Base-by-base conservation (phyloP, 176 grass and related monocot species). In the Elymus sibiricus region DNA sequence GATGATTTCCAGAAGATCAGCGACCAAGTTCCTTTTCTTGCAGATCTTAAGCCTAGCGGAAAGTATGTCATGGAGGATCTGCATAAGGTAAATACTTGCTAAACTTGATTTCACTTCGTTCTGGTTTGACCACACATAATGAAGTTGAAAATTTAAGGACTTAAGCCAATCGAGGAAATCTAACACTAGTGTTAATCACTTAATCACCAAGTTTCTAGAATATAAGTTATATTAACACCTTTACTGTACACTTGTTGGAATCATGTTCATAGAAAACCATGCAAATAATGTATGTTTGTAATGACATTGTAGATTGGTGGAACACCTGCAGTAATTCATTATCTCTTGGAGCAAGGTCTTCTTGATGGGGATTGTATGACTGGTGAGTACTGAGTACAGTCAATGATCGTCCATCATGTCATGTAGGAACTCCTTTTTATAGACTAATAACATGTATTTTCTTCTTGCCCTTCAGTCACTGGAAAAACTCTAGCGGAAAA, bases 1-100 rank as follows among this genome's bases (percentile, higher is more conserved):
- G 96, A 98, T 91, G 96, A 98, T 91, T 98, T 98, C 83, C 96
- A 98, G 88, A 98, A 94, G 90, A 88, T 98, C 78, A 98, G 96
- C 79, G 92, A 98, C 32, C 89, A 95, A 74, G 92, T 98, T 56
- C 96, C 96, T 64, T 98, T 98, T 71, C 96, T 98, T 79, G 96
- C 96, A 17, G 96, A 98, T 82, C 93, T 98, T 65, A 98, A 98
- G 79, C 96, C 96, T 44, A 98, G 96, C 86, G 96, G 96, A 51
- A 98, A 95, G 51, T 98, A 94, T 95, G 96, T 98, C 46, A 98
- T 98, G 96, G 96, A 98, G 79, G 96, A 98, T 90, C 74, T 98
- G 74, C 96, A 98, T 75, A 95, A 91, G 96, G 96, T 89, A 95
- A 85, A 88, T 76, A 49, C 44, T 76, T 73, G 58, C 17, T 84